phyloP scores from a whole-genome alignment of 495 filamentous ascomycete genomes.

The Durotheca rogersii region DNA sequence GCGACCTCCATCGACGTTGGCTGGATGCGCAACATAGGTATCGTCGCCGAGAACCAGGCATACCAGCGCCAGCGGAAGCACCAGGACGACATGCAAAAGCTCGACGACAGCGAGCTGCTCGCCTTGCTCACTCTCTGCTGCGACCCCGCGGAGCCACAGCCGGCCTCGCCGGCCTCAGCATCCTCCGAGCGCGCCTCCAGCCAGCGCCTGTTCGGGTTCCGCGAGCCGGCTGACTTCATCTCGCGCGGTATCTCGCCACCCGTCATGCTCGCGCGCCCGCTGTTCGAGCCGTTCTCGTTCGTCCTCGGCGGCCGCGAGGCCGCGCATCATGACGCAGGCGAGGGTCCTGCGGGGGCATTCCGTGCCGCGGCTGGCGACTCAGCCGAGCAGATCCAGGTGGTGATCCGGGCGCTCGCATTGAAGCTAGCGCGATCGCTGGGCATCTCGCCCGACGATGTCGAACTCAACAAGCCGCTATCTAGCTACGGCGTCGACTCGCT shows the following conservation, averaged over 20 bases:
- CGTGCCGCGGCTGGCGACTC: slow-evolving; percentile 26
- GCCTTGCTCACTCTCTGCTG: slow-evolving; percentile 39
- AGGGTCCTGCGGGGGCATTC: slow-evolving; percentile 21
- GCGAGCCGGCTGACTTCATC: slow-evolving; percentile 25
- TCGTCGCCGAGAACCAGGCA: slow-evolving; percentile 30
- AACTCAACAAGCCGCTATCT: slow-evolving; percentile 39
- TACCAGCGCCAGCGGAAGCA: slow-evolving; percentile 28
- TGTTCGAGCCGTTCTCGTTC: slow-evolving; percentile 31
- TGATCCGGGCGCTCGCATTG: slow-evolving; percentile 34
- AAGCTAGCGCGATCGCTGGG: slow-evolving; percentile 40
- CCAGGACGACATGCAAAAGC: slow-evolving; percentile 29
- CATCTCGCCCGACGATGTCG: slow-evolving; percentile 40
- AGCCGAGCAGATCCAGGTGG: slow-evolving; percentile 32
- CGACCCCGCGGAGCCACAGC: slow-evolving; percentile 27
- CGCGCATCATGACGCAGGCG: slow-evolving; percentile 7
- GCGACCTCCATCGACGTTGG: slow-evolving; percentile 52
- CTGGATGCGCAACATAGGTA: slow-evolving; percentile 40
- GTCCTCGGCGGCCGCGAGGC: slow-evolving; percentile 15
- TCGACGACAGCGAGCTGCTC: slow-evolving; percentile 36
- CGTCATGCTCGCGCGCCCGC: slow-evolving; percentile 22
- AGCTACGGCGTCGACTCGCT: slow-evolving; percentile 58
- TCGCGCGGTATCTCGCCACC: slow-evolving; percentile 17
- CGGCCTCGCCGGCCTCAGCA: too few relatives aligned
- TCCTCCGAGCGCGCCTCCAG: slow-evolving; percentile 14
- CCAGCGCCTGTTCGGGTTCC: slow-evolving; percentile 31